These are phyloP conservation scores for Ogataea henricii DNA, from an alignment of 805 yeast species.

Conservation along the genomic window DNA sequence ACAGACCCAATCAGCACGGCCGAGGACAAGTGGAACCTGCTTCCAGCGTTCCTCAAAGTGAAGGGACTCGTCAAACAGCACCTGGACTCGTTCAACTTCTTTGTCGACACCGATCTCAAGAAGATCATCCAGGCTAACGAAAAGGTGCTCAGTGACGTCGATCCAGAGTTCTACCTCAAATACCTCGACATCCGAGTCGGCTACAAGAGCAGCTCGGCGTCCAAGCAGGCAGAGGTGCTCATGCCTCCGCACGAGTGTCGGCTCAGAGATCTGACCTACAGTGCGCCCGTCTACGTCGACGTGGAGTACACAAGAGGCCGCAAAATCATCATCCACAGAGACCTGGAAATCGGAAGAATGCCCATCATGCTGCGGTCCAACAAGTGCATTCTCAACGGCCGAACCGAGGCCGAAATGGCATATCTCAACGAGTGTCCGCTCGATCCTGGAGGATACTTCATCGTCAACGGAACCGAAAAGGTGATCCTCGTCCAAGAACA, in stretches of 20 bases:
- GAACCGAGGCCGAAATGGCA: conserved; percentile 84
- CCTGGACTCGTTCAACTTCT: conserved; percentile 95
- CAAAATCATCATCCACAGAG: conserved; percentile 85
- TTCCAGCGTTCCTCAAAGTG: conserved; percentile 94
- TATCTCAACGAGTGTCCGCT: conserved; percentile 88
- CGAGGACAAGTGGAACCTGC: conserved; percentile 93
- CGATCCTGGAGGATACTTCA: conserved; percentile 98
- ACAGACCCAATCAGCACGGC: conserved; percentile 90
- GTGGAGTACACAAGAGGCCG: conserved; percentile 96
- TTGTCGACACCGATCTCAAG: conserved; percentile 89
- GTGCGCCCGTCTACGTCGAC: conserved; percentile 95
- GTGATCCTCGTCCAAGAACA: conserved; percentile 97
- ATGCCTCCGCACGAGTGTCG: conserved; percentile 95
- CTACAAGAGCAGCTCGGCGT: conserved; percentile 56
- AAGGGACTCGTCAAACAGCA: conserved; percentile 97
- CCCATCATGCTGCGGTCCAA: conserved; percentile 97
- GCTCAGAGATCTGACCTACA: conserved; percentile 87
- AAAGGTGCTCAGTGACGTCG: conserved; percentile 87
- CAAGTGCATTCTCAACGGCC: conserved; percentile 83
- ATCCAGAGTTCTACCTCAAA: conserved; percentile 93
- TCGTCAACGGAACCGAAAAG: conserved; percentile 97
- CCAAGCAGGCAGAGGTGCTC: conserved; percentile 56
- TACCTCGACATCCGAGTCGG: conserved; percentile 94
- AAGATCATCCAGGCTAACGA: conserved; percentile 93
- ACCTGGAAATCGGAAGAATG: conserved; percentile 95